phyloP scores from a whole-genome alignment of 805 yeast genomes.

The Metschnikowia rubicola region DNA sequence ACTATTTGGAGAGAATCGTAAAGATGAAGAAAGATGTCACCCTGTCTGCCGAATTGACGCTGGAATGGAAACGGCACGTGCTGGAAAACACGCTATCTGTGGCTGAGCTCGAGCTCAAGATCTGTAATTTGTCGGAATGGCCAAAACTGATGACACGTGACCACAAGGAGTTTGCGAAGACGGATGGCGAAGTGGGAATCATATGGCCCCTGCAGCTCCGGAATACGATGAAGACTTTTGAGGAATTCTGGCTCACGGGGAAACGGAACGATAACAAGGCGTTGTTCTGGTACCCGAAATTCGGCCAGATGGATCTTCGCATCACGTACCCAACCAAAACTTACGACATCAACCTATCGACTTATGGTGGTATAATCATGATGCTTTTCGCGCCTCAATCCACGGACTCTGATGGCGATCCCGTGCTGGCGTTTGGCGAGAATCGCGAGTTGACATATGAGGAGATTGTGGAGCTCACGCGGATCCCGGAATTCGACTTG shows the following conservation, averaged over 20 bases:
- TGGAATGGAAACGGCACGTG: slow-evolving; percentile 33
- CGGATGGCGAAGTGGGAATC: slow-evolving; percentile 22
- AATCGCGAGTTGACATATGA: slow-evolving; percentile 51
- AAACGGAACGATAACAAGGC: slow-evolving; percentile 41
- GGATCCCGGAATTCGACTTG: slow-evolving; percentile 70
- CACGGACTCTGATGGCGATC: slow-evolving; percentile 25
- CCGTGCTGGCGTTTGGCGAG: slow-evolving; percentile 46
- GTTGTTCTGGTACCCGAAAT: slow-evolving; percentile 71
- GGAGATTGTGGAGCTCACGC: slow-evolving; percentile 63
- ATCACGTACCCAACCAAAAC: slow-evolving; percentile 64
- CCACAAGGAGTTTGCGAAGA: slow-evolving; percentile 28
- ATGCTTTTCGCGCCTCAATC: slow-evolving; percentile 57
- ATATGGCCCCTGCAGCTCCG: slow-evolving; percentile 42
- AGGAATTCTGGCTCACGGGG: slow-evolving; percentile 39
- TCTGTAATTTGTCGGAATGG: slow-evolving; percentile 44
- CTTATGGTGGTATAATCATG: slow-evolving; percentile 76
- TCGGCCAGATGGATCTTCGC: slow-evolving; percentile 79
- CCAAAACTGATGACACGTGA: slow-evolving; percentile 46
- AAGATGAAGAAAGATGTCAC: slow-evolving; percentile 84
- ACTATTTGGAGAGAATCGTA: slow-evolving; percentile 74
- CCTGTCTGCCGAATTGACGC: slow-evolving; percentile 37
- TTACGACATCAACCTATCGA: slow-evolving; percentile 77
- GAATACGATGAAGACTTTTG: slow-evolving; percentile 34
- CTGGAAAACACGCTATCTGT: slow-evolving; percentile 11
- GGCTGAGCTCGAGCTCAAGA: slow-evolving; percentile 39